Evolutionary conservation across 805 yeast genomes (phyloP), one percentile per base, ranked within the genome.

Genomic region (Myxozyma lipomycoides): DNA sequence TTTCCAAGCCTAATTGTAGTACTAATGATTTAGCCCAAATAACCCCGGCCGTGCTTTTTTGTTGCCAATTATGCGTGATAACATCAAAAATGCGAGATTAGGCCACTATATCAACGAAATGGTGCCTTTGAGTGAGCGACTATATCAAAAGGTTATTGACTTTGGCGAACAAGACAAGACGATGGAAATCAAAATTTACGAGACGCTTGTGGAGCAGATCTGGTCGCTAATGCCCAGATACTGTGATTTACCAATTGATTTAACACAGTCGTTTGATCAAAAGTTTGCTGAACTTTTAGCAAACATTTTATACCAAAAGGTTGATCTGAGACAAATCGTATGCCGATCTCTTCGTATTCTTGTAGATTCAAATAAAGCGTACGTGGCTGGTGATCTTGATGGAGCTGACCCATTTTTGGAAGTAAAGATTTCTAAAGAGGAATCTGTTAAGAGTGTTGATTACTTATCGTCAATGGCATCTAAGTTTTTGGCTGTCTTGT

Each of bases 1-100:
- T 10, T 5, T 43, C 17, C 17, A 7, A 19, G 3, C 23, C 30
- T 21, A 25, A 3, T 15, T n/a, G 24, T 3, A 2, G 19, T 38
- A 6, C 44, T 12, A 28, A 28, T n/a, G n/a, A n/a, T n/a, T n/a
- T n/a, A 51, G 56, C 1, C 61, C 72, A 23, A 68, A 71, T 28
- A 74, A 76, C 39, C 77, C 82, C n/a, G 97, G 97, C 41, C 79
- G 98, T 65, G 97, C 97, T 41, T 93, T 98, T 97, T 64, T 93
- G 61, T 76, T 93, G 58, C 98, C 98, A 9, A 66, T 93, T 30
- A 76, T 93, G 55, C 83, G 97, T 70, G 97, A 90, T 62, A 82
- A 86, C 62, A 84, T 88, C 24, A 78, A 82, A 61, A 77, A 80
- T 61, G 84, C 97, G 1, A 74, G 76, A 42, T 72, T 93, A 49